These are phyloP conservation scores for Mucor circinelloides DNA, from an alignment of 371 early-diverging fungal genomes.

Conservation along the genomic window DNA sequence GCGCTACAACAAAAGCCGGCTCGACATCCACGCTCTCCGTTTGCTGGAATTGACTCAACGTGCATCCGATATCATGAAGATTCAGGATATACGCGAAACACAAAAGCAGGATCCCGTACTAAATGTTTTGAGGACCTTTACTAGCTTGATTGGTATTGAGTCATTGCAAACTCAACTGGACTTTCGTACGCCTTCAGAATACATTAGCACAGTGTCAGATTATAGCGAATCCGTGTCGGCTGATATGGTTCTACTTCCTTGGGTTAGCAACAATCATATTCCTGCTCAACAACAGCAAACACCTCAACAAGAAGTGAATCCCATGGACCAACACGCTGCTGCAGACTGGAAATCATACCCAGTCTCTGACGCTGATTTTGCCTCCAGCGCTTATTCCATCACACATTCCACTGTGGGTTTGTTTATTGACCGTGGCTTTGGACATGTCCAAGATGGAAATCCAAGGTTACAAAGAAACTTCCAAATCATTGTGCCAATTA, in stretches of 20 bases:
- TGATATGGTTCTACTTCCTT: conserved; percentile 35
- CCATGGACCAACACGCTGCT: not conserved
- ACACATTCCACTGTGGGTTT: conserved; percentile 42
- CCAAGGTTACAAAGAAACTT: conserved; percentile 28
- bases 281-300: not conserved
- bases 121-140: conserved; percentile 75
- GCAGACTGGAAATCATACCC: conserved; percentile 1
- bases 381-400: conserved; percentile 17
- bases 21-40: conserved; percentile 59
- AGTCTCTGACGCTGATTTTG: conserved; percentile 26
- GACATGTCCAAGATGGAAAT: conserved; percentile 24
- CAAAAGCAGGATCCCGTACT: conserved; percentile 70
- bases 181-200: conserved; percentile 21
- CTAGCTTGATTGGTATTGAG: conserved; percentile 59
- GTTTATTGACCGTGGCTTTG: conserved; percentile 78
- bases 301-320: not conserved
- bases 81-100: conserved; percentile 59
- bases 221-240: conserved; percentile 22
- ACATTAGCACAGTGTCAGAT: conserved; percentile 24
- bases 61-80: conserved; percentile 73
- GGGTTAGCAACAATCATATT: conserved; percentile 2
- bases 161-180: conserved; percentile 31
- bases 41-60: conserved; percentile 74
- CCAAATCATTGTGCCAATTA: conserved; percentile 30
- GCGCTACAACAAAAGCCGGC: not conserved